These are phyloP conservation scores for Aspergillus ochraceus DNA, from an alignment of 2,329 filamentous ascomycete species.

Conservation along the genomic window DNA sequence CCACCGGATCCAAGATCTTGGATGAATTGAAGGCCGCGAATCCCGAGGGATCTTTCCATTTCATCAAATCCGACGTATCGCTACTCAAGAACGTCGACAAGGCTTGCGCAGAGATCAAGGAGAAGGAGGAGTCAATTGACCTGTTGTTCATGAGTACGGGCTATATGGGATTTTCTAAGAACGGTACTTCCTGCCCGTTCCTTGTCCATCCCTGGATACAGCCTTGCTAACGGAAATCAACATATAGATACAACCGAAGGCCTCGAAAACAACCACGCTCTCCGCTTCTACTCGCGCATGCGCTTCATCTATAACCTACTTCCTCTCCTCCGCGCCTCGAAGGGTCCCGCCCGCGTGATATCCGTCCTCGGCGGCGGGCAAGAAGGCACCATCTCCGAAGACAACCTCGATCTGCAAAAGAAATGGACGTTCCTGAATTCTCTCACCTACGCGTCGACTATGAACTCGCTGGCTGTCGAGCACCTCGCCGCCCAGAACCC, in stretches of 20 bases:
- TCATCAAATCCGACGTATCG: slow-evolving; percentile 30
- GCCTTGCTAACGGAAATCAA: neutral
- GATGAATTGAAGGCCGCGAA: slow-evolving; percentile 47
- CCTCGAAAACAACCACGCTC: slow-evolving; percentile 52
- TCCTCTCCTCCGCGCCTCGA: slow-evolving; percentile 52
- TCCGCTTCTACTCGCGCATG: slow-evolving; percentile 59
- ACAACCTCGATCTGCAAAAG: slow-evolving; percentile 39
- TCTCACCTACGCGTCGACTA: slow-evolving; percentile 47
- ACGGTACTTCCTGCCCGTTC: slow-evolving; percentile 1
- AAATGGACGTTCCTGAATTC: slow-evolving; percentile 24
- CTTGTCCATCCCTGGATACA: neutral
- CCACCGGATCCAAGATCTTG: slow-evolving; percentile 37
- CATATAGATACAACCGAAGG: slow-evolving; percentile 58
- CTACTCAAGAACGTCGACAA: slow-evolving; percentile 52
- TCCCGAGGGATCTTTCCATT: slow-evolving; percentile 25
- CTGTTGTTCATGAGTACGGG: slow-evolving; percentile 56
- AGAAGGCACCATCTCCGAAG: slow-evolving; percentile 55
- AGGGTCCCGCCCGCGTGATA: slow-evolving; percentile 54
- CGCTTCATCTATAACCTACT: slow-evolving; percentile 60
- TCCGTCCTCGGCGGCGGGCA: slow-evolving; percentile 56
- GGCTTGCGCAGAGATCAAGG: slow-evolving; percentile 51
- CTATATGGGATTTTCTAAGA: slow-evolving; percentile 32
- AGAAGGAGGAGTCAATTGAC: slow-evolving; percentile 55
- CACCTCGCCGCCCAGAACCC: slow-evolving; percentile 49
- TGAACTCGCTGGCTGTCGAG: slow-evolving; percentile 52